Conservation (phyloP, 345 rosid species). For the Populus alba region DNA sequence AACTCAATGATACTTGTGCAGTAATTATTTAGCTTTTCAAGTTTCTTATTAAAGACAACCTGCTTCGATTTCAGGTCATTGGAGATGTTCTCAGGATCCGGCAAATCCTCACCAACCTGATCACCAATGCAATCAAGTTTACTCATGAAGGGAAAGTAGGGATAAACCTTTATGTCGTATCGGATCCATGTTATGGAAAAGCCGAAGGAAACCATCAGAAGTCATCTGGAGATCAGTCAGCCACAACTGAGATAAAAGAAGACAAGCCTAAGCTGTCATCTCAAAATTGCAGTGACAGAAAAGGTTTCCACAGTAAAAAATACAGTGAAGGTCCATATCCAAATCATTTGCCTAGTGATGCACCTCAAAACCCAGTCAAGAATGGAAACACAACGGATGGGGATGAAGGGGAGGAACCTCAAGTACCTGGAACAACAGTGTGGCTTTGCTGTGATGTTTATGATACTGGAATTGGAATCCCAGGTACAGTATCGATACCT, state of each 20-base stretch:
- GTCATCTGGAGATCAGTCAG: constrained; percentile 27
- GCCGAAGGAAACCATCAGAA: constrained; percentile 34
- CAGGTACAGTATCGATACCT: constrained; percentile 42
- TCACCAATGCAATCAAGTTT: constrained; percentile 94
- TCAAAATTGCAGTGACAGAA: constrained; percentile 27
- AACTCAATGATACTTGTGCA: neutral
- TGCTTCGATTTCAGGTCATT: constrained; percentile 49
- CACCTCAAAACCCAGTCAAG: constrained; percentile 26
- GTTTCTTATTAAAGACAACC: neutral
- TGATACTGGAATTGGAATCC: constrained; percentile 97
- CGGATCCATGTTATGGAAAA: constrained; percentile 55
- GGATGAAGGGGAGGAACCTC: constrained; percentile 35
- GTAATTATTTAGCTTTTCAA: too few species aligned
- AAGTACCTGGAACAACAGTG: constrained; percentile 49
- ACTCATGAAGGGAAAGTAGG: constrained; percentile 94
- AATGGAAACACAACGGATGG: constrained; percentile 28
- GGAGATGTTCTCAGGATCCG: constrained; percentile 97
- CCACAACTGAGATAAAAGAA: constrained; percentile 27
- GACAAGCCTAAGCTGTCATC: constrained; percentile 24
- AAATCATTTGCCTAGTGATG: constrained; percentile 20
- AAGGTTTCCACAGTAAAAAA: constrained; percentile 17
- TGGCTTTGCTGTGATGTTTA: constrained; percentile 89
- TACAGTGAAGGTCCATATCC: constrained; percentile 15
- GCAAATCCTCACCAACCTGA: constrained; percentile 92
- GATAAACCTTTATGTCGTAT: constrained; percentile 63